These are phyloP conservation scores for Trichoderma harzianum DNA, from an alignment of 2,329 filamentous ascomycete species.

Conservation along the genomic window DNA sequence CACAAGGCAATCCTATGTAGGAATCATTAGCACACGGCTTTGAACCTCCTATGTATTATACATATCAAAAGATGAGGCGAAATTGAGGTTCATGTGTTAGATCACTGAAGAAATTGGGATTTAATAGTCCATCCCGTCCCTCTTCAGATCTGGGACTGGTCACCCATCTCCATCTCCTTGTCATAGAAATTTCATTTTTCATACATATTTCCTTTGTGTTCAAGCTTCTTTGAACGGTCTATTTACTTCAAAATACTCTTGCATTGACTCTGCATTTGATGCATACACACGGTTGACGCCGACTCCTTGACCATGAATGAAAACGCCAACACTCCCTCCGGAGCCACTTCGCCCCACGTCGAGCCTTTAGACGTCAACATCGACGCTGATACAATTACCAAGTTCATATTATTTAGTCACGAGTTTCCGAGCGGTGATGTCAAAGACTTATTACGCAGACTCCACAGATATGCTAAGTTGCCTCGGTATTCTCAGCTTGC, in stretches of 20 bases:
- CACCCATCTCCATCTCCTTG: background rate
- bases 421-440: background rate
- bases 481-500: background rate
- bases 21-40: background rate
- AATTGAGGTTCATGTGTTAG: fast-evolving
- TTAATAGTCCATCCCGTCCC: background rate
- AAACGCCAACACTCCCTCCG: background rate
- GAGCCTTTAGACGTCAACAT: background rate
- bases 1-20: background rate
- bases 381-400: background rate
- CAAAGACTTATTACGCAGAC: background rate
- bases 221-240: background rate
- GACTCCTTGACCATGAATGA: background rate
- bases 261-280: background rate
- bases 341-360: background rate
- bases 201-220: background rate
- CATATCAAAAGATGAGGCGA: background rate
- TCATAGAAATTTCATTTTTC: background rate
- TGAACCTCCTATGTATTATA: background rate
- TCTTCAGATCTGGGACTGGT: background rate
- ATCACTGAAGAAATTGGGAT: background rate
- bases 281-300: background rate
- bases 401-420: background rate
- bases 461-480: background rate
- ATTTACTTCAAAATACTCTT: background rate